Percentiles rank a stretch among this genome's conserved stretches.
These are phyloP conservation scores for Chloris gayana DNA, from an alignment of 176 grass and related monocot species.

Conservation along the genomic window DNA sequence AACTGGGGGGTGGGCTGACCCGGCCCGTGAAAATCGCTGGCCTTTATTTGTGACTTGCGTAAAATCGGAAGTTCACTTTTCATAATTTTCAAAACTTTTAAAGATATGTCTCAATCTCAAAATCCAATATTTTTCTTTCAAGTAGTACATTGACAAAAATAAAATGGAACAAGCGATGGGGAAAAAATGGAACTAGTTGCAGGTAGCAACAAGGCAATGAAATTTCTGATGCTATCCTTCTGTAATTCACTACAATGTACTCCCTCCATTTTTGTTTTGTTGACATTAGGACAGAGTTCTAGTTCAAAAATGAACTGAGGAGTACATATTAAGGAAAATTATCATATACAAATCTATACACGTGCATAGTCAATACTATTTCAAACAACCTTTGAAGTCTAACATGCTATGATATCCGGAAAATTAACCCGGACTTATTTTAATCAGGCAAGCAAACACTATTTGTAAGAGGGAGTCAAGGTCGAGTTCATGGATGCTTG, in stretches of 20 bases:
- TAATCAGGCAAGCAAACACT: not conserved
- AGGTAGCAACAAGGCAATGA: not conserved
- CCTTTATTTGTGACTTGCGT: not conserved
- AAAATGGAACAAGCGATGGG: not conserved
- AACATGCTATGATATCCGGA: not conserved
- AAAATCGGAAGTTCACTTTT: not conserved
- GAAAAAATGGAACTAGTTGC: not conserved
- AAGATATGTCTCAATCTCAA: not conserved
- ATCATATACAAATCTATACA: not conserved
- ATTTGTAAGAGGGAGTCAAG: not conserved
- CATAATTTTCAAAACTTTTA: not conserved
- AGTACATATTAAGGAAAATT: not conserved
- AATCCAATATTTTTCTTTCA: not conserved
- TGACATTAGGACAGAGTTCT: no score
- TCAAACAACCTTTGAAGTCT: not conserved
- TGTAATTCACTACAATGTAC: not conserved
- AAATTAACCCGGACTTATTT: not conserved
- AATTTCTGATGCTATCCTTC: not conserved
- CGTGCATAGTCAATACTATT: not conserved
- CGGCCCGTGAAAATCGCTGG: not conserved
- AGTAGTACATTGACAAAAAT: no score
- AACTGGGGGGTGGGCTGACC: not conserved
- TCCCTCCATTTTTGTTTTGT: no score
- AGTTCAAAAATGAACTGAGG: no score
- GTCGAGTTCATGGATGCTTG: slow-evolving; percentile 71